Evolutionary conservation across 2,329 filamentous ascomycete genomes (phyloP), one percentile per base, ranked within the genome.

Genomic region (Mariannaea elegans): DNA sequence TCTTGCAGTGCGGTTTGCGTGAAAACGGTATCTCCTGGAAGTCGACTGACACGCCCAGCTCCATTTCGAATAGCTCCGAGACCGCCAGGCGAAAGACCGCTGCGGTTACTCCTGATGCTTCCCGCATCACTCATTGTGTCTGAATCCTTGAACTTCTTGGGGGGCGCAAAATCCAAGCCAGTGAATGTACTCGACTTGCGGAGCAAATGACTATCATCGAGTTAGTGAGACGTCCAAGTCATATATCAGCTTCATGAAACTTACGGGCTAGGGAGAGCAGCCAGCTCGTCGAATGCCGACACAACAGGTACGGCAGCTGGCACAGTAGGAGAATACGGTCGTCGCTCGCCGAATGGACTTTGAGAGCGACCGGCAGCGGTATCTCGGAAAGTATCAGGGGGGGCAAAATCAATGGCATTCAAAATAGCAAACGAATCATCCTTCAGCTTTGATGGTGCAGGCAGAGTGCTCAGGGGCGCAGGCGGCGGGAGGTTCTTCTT

Each of bases 251-350:
- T 19, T 2, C 2, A 3, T 18, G 63, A 23, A 63, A 90, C 91
- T 90, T 87, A 94, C 87, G 95, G 93, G 84, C 93, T 97, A 34
- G 95, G 95, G 64, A 99, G 88, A 8, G 85, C 84, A 12, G 90
- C 78, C 62, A 98, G 87, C 59, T 98, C 94, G 56, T 98, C 94
- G 76, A 93, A 97, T 5, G 93, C 84, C 60, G 90, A 92, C 21
- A 85, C 89, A 36, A 97, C 83, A 1, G 94, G 94, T n/a, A 88
- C 90, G 72, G 92, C 90, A 27, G 87, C 84, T 14, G 90, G 87
- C 2, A 94, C 84, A 34, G 83, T 81, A n/a, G 90, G 88, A 56
- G 88, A 89, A 79, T 92, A 99, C 1, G 93, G 88, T 31, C 88
- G 78, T 65, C 87, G 82, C 73, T 89, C 87, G 49, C 87, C 86